Conservation (phyloP, 805 yeast genomes). For the Millerozyma miso region DNA sequence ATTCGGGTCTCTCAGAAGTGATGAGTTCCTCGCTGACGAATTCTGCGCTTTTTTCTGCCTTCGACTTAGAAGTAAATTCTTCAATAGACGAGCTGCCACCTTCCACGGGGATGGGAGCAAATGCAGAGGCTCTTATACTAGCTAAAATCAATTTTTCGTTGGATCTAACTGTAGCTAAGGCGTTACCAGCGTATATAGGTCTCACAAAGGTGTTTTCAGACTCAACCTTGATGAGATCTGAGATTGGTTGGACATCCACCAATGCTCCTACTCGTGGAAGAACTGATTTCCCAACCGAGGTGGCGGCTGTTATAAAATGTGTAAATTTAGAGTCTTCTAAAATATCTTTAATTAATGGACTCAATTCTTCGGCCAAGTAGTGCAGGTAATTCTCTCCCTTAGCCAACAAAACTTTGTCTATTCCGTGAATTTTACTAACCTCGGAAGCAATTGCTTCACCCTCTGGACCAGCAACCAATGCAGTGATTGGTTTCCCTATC, state of each 20-base stretch:
- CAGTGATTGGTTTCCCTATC: constrained; percentile 77
- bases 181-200: constrained; percentile 96
- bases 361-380: constrained; percentile 72
- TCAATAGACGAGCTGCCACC: constrained; percentile 46
- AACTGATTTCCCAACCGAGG: constrained; percentile 83
- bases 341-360: constrained; percentile 58
- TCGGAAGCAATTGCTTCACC: constrained; percentile 41
- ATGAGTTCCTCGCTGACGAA: constrained; percentile 76
- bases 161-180: constrained; percentile 74
- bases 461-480: constrained; percentile 67
- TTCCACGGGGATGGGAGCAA: constrained; percentile 33
- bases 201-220: constrained; percentile 73
- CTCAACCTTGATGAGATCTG: constrained; percentile 71
- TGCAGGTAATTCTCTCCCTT: constrained; percentile 58
- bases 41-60: constrained; percentile 40
- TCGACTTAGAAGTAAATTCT: constrained; percentile 37
- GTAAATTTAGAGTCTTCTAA: constrained; percentile 44
- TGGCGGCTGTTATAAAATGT: constrained; percentile 75
- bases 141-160: constrained; percentile 61
- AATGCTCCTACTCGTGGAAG: constrained; percentile 85
- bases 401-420: constrained; percentile 56
- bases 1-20: constrained; percentile 84
- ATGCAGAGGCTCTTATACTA: constrained; percentile 84
- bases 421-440: constrained; percentile 49
- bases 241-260: constrained; percentile 81